These are phyloP conservation scores for Aphanomyces invadans DNA, from an alignment of 352 stramenopile species.

Conservation along the genomic window DNA sequence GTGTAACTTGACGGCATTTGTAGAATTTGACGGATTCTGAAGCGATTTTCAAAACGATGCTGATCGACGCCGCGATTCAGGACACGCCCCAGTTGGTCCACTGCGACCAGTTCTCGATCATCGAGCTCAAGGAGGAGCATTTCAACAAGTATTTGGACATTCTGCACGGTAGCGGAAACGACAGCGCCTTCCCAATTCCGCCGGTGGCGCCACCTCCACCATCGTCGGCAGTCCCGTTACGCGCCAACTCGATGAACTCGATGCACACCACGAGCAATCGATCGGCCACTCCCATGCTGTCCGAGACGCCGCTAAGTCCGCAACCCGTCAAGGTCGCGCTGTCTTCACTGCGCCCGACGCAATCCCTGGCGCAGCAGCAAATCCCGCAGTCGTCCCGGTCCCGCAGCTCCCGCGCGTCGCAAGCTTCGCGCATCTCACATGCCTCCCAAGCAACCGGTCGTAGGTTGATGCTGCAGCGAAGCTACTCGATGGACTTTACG, in stretches of 20 bases:
- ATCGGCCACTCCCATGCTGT: slow-evolving; percentile 6
- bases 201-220: not conserved
- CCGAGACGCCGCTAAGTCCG: not conserved
- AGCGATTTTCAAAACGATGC: slow-evolving; percentile 79
- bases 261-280: not conserved
- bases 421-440: not conserved
- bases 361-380: too few species aligned
- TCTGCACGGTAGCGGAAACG: slow-evolving; percentile 23
- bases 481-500: not conserved
- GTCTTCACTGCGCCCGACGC: too few species aligned
- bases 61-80: slow-evolving; percentile 52
- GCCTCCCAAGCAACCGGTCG: not conserved
- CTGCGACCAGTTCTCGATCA: slow-evolving; percentile 74
- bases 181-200: not conserved
- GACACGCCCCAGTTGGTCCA: slow-evolving; percentile 31
- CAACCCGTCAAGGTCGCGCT: too few species aligned
- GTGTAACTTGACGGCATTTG: too few species aligned
- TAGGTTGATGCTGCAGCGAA: not conserved
- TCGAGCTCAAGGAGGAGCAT: slow-evolving; percentile 74
- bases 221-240: too few species aligned
- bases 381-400: not conserved
- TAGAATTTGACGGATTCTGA: slow-evolving; percentile 58
- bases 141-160: slow-evolving; percentile 80
- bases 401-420: not conserved
- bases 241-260: not conserved